phyloP scores from a whole-genome alignment of 2,329 filamentous ascomycete genomes.

The Ophiostoma sp. region DNA sequence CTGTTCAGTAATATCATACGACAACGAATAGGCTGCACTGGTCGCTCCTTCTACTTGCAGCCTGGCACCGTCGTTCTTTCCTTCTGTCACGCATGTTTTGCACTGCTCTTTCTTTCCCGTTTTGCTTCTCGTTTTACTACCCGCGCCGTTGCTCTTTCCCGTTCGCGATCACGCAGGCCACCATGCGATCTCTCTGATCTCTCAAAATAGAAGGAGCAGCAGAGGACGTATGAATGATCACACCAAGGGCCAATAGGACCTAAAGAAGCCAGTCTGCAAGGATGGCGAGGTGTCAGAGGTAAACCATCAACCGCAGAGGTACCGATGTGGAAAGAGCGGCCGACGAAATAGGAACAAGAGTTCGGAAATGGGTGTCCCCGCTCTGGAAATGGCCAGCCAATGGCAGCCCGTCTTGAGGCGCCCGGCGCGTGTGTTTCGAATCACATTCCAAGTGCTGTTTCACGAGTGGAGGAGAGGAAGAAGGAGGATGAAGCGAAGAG shows the following conservation, averaged over 20 bases:
- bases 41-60: too few relatives aligned
- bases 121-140: too few relatives aligned
- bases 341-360: background rate
- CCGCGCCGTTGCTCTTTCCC: too few relatives aligned
- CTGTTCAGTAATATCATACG: too few relatives aligned
- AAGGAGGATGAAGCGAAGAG: background rate
- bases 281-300: too few relatives aligned
- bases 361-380: background rate
- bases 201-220: background rate
- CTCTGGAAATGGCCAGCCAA: slow-evolving; percentile 16
- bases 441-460: slow-evolving; percentile 25
- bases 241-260: slow-evolving; percentile 2
- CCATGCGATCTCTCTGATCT: background rate
- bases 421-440: slow-evolving; percentile 27
- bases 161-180: background rate
- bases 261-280: background rate
- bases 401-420: slow-evolving; percentile 24
- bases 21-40: too few relatives aligned
- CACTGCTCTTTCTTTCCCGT: too few relatives aligned
- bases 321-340: too few relatives aligned
- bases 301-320: too few relatives aligned
- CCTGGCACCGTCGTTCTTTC: too few relatives aligned
- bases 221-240: background rate
- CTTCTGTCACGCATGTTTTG: too few relatives aligned
- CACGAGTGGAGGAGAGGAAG: slow-evolving; percentile 19